Evolutionary conservation across 2,329 filamentous ascomycete species (phyloP), one percentile per base, ranked within the genome.

Genomic region (Alternaria postmessia): DNA sequence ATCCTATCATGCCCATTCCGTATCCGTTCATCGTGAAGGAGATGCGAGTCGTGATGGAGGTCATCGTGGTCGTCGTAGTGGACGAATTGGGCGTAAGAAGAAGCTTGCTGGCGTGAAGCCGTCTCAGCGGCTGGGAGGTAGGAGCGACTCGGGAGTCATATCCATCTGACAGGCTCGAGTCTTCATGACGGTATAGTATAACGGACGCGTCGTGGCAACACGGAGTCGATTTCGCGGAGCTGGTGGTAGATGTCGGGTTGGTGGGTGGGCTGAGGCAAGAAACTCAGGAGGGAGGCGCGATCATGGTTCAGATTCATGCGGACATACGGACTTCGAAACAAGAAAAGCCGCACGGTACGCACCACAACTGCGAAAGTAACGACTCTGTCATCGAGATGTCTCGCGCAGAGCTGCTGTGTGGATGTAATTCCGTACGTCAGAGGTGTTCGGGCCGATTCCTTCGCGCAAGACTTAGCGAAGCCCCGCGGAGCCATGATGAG

Each of bases 401-500:
- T 26, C 36, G 7, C 14, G n/a, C 30, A 32, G 7, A 44, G 18
- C 22, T 49, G 16, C 38, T 9, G 30, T 18, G 51, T 22, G 14
- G 38, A 51, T 44, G 11, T 34, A 8, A 26, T n/a, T 20, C 3
- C 14, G 24, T 6, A 56, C 57, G 57, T 59, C 57, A 56, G 22
- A 36, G 20, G 4, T 38, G 39, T 12, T 59, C 57, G 57, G 57
- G 24, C 57, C 57, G 57, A 56, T 51, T 56, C 12, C 5, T 56
- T 56, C 30, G 51, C 36, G 3, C 36, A 36, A 3, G 8, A 43
- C 3, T n/a, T 49, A 44, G 39, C 57, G 57, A 59, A 9, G 34
- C 51, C 32, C 24, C 47, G 46, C 53, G 46, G 41, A 52, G 32
- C 24, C 18, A 14, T 42, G 6, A 36, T 22, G 12, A 20, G 30